Evolutionary conservation across 1,284 basidiomycete species (phyloP), one percentile per base, ranked within the genome.

Genomic region (Ceratobasidium sp.): DNA sequence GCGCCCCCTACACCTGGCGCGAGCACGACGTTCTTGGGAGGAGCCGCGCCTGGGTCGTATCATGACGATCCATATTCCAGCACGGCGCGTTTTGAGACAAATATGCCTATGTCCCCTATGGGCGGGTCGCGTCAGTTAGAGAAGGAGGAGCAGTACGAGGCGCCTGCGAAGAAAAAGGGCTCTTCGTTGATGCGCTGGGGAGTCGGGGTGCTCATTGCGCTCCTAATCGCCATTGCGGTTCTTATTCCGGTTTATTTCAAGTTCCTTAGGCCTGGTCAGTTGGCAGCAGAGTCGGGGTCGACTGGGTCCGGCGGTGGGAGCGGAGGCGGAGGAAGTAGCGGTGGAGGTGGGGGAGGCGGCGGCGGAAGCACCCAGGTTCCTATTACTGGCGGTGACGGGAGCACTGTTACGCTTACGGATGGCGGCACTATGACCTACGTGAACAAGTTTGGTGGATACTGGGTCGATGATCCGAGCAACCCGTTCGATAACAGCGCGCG

Each of bases 401-500:
- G 81, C 1, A 77, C 76, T 14, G 78, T 85, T 59, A 80, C 77
- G 35, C 77, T 83, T 21, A 82, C 81, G 1, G 81, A 84, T 66
- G 84, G 84, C 41, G 76, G 79, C 9, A 81, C 80, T 13, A 81
- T 84, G 76, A 82, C 78, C 11, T 86, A 85, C 78, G 79, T 80
- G 66, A 85, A 85, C 79, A 75, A 79, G 21, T 83, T 82, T 76
- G 84, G 84, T 49, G 82, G 82, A 49, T 78, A 76, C 64, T 85
- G 83, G 82, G 79, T 80, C 66, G 85, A 83, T 76, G 89, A 94
- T 82, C 87, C 89, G 18, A 81, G 83, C 55, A 83, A 92, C 78
- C 92, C 94, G 2, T 92, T 89, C 82, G 91, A 91, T 81, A 87
- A 90, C 78, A 83, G 85, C 59, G 91, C 91, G 2, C 86, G 85